Evolutionary conservation across 352 stramenopile species (phyloP), one percentile per base, ranked within the genome.

Genomic region (Hyaloperonospora arabidopsidis): DNA sequence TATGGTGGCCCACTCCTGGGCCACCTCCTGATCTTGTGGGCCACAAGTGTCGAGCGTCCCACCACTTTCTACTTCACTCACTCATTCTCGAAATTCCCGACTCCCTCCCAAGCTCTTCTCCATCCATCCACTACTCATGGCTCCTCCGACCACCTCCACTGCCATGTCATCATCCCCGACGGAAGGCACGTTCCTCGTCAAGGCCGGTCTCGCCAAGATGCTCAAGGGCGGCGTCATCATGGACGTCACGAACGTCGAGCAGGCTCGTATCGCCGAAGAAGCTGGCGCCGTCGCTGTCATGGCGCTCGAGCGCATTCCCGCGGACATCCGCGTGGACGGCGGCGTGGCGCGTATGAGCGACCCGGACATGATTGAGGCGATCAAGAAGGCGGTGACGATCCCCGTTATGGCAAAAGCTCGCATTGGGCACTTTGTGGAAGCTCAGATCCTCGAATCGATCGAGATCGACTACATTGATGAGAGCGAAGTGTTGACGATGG

Each of bases 381-480:
- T 99, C 74, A 98, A 99, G 76, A 97, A 97, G 59, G 95, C 94
- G 11, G 96, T 99, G 32, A 98, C 93, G 28, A 99, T 99, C 62
- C 96, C 96, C 13, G 96, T 99, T 34, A 99, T 99, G 96, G 96
- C 96, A 43, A 99, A 99, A 81, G 91, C 86, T 22, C 90, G 96
- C 55, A 99, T 99, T 59, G 95, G 95, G 56, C 96, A 99, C 76
- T 98, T 98, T 65, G 95, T 99, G 11, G 96, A 99, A 72, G 93
- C 96, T 0, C 95, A 99, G 71, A 98, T 99, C 62, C 77, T 99
- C 11, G 91, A 99, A 68, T 89, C 95, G 6, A 87, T 95, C 50
- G 95, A 98, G 72, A 86, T 98, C 57, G 96, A 99, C 72, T 99
- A 98, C 86, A 98, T 99, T 61, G 96, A 99, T 65, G 96, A 99